Evolutionary conservation across 129 eudicot species (phyloP), one percentile per base, ranked within the genome.

Genomic region (Oenanthe sinensis): DNA sequence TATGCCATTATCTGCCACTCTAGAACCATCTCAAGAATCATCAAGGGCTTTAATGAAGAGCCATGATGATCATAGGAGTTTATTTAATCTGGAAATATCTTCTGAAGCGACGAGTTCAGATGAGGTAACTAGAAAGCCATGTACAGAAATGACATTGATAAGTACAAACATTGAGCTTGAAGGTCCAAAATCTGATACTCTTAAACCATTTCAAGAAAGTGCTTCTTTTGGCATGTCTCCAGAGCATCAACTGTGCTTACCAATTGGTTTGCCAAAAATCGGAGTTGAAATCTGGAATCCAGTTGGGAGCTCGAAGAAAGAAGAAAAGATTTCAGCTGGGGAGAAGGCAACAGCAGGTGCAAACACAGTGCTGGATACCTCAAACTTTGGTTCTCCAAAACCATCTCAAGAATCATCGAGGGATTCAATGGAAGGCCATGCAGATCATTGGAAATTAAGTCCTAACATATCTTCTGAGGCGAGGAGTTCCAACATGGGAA

Each of bases 11-110:
- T 58, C 68, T 40, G 67, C 54, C 48, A 55, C 77, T 15, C 72
- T 79, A 72, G 72, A 78, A 82, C 75, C 78, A 28, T 39, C 77
- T 80, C 83, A 72, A 79, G 87, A 85, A 80, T 65, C 71, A 65
- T 24, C 42, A 11, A 13, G 42, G 8, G 17, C 4, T 4, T 65
- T 4, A 28, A 30, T 30, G 20, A 65, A 65, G 6, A 2, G 16
- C 71, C 5, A 11, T 65, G 39, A 39, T 63, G 42, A 26, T 30
- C 71, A 26, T 13, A 28, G 39, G 71, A 65, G 20, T 65, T 26
- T 30, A 13, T 65, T 28, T 28, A 26, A 39, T 30, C 42, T 5
- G 5, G 7, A 30, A 40, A 65, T 28, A 30, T 65, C 9, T 3
- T 65, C 71, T 65, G 71, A 65, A 39, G 19, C 4, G 42, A 65